These are phyloP conservation scores for Dorcoceras hygrometricum DNA, from an alignment of 257 asterid species.

Conservation along the genomic window DNA sequence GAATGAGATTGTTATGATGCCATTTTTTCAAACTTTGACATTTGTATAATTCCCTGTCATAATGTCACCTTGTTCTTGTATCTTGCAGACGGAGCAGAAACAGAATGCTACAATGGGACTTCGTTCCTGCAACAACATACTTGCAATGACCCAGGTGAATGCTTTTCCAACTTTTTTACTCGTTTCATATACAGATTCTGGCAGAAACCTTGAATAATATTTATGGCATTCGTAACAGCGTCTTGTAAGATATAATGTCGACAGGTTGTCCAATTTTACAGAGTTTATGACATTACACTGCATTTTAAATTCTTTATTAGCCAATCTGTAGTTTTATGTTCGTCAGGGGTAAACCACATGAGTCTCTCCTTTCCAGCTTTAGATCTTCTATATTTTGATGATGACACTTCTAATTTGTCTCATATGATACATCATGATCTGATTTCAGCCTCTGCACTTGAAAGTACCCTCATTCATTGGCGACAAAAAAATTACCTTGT, in stretches of 20 bases:
- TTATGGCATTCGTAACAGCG: not conserved
- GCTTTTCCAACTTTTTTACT: conserved; percentile 3
- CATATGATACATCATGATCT: not conserved
- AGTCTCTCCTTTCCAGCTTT: not conserved
- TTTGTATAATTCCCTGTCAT: conserved; percentile 8
- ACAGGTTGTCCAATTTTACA: not conserved
- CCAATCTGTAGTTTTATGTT: not conserved
- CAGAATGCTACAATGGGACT: conserved; percentile 79
- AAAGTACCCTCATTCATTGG: conserved; percentile 86
- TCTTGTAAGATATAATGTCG: not conserved
- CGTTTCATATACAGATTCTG: not conserved
- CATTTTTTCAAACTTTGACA: conserved; percentile 2
- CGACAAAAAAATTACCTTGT: conserved; percentile 70
- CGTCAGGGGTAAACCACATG: not conserved
- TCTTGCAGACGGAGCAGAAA: conserved; percentile 77
- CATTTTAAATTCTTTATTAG: not conserved
- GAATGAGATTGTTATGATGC: not conserved
- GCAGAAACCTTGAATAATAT: not conserved
- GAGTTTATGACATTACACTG: not conserved
- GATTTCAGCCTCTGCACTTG: conserved; percentile 69
- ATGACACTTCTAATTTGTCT: not conserved
- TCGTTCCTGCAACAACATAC: conserved; percentile 78
- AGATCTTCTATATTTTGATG: not conserved
- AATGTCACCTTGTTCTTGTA: conserved; percentile 12
- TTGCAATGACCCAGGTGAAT: conserved; percentile 74